Percentiles rank a stretch among this genome's conserved stretches.
Evolutionary conservation across 2,329 filamentous ascomycete species (phyloP).

Genomic region (Fusarium robinianum): DNA sequence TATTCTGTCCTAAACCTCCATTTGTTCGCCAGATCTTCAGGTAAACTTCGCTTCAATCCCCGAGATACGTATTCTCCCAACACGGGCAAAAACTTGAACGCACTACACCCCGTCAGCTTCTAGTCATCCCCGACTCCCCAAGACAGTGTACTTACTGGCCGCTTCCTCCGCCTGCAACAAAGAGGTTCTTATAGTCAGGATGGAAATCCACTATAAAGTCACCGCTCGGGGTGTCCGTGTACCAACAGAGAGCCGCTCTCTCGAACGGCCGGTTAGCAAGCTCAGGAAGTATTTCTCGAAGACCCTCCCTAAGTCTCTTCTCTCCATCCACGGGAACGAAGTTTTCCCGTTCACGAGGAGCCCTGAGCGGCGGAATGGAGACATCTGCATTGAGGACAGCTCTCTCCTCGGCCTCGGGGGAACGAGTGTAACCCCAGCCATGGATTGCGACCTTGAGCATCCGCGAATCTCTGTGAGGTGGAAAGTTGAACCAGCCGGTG

Average conservation of each 20-base stretch:
- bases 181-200: conserved; percentile 26
- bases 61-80: conserved; percentile 17
- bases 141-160: conserved; percentile 23
- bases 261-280: conserved; percentile 18
- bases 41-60: conserved; percentile 11
- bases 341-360: conserved; percentile 13
- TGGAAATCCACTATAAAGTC: conserved; percentile 33
- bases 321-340: conserved; percentile 23
- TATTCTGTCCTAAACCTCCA: conserved; percentile 25
- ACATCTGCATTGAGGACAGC: conserved; percentile 2
- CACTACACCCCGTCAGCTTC: background rate
- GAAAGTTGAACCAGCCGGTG: conserved; percentile 32
- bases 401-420: conserved; percentile 1
- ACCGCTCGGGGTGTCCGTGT: conserved; percentile 27
- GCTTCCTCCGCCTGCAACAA: conserved; percentile 24
- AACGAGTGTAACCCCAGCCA: conserved; percentile 28
- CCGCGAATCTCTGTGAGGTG: conserved; percentile 22
- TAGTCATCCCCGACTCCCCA: background rate
- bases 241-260: conserved; percentile 23
- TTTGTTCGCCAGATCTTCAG: conserved; percentile 14
- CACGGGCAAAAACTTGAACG: conserved; percentile 28
- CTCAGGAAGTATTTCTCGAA: conserved; percentile 26
- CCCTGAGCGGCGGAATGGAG: conserved; percentile 9
- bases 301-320: conserved; percentile 12
- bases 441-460: conserved; percentile 29